Evolutionary conservation across 352 stramenopile genomes (phyloP).

Genomic region (Pythium apleroticum): DNA sequence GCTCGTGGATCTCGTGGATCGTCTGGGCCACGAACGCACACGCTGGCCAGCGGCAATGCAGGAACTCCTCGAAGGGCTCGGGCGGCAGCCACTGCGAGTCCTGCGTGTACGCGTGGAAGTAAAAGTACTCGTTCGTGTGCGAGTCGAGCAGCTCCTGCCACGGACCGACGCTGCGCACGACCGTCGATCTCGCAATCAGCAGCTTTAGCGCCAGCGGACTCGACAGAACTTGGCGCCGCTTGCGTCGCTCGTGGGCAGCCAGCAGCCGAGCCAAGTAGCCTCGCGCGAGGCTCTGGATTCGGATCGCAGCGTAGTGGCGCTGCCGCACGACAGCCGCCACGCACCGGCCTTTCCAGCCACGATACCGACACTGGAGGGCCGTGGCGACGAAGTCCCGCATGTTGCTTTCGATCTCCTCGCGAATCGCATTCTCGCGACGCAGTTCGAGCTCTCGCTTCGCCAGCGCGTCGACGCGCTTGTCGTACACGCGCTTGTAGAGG

Average conservation of each 20-base stretch:
- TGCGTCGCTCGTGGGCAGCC: conserved; percentile 46
- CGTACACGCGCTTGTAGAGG: conserved; percentile 54
- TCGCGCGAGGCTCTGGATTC: conserved; percentile 57
- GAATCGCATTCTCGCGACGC: conserved; percentile 57
- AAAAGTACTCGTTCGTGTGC: conserved; percentile 86
- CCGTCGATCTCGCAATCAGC: conserved; percentile 60
- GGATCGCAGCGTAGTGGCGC: conserved; percentile 50
- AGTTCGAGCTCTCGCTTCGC: conserved; percentile 42
- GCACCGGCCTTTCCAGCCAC: conserved; percentile 58
- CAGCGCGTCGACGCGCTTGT: conserved; percentile 49
- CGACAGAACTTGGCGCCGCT: conserved; percentile 58
- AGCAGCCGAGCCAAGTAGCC: conserved; percentile 47
- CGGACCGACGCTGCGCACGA: conserved; percentile 59
- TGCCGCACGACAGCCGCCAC: conserved; percentile 31
- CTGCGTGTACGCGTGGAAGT: conserved; percentile 78
- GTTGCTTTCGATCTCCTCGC: conserved; percentile 72
- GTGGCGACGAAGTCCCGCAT: conserved; percentile 77
- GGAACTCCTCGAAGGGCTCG: conserved; percentile 58
- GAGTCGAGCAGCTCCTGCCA: conserved; percentile 81
- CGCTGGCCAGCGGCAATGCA: conserved; percentile 61
- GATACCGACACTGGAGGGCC: conserved; percentile 60
- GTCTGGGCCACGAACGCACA: conserved; percentile 53
- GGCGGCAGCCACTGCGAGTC: conserved; percentile 81
- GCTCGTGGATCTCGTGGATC: conserved; percentile 80
- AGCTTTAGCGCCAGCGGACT: conserved; percentile 67